Evolutionary conservation across 371 early-diverging fungal genomes (phyloP).

Genomic region (Mucor indicus): DNA sequence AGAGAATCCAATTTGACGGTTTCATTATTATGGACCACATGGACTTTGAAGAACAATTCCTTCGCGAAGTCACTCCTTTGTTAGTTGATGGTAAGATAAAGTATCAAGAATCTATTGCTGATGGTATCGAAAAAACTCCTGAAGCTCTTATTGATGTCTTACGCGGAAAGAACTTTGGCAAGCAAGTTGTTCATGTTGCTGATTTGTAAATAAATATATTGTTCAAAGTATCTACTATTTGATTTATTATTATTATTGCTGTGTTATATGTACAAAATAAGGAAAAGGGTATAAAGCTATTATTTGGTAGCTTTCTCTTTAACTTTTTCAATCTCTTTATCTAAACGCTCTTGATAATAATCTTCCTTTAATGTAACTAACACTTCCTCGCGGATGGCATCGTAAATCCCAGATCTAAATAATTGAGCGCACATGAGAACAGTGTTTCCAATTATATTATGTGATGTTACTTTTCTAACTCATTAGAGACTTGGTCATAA

Average conservation of each 20-base stretch:
- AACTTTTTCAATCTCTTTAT: constrained; percentile 29
- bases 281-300: too few relatives aligned
- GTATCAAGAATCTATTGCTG: constrained; percentile 57
- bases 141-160: constrained; percentile 68
- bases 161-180: constrained; percentile 79
- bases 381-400: constrained; percentile 17
- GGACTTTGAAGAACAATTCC: constrained; percentile 48
- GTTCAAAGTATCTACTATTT: too few relatives aligned
- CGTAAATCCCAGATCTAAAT: constrained; percentile 22
- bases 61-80: constrained; percentile 56
- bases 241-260: too few relatives aligned
- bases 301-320: too few relatives aligned
- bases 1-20: constrained; percentile 62
- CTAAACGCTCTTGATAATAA: constrained; percentile 25
- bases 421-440: background rate
- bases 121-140: constrained; percentile 81
- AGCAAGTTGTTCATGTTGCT: constrained; percentile 72
- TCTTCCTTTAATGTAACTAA: constrained; percentile 22
- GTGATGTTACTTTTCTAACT: constrained; percentile 30
- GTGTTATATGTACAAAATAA: too few relatives aligned
- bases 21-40: constrained; percentile 40
- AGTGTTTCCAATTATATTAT: background rate
- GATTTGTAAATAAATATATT: too few relatives aligned
- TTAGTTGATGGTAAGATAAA: constrained; percentile 65
- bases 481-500: constrained; percentile 21